Evolutionary conservation across 2,329 filamentous ascomycete genomes (phyloP).

Genomic region (Talaromyces sp.): DNA sequence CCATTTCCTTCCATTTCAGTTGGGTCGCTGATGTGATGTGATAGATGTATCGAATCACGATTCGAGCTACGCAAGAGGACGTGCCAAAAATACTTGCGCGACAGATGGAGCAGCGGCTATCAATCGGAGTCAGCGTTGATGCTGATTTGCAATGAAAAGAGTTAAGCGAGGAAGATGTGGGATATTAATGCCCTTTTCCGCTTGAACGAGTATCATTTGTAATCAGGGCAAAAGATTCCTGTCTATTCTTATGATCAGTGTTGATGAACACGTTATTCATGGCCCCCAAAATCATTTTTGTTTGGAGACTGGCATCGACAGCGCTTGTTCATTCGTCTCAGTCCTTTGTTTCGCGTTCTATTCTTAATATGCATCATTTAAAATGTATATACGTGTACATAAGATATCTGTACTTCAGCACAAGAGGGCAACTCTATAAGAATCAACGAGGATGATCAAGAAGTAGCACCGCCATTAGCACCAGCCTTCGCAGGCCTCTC

Average conservation of each 20-base stretch:
- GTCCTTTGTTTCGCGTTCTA: background rate
- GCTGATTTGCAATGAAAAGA: slow-evolving; percentile 1
- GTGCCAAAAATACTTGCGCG: slow-evolving; percentile 78
- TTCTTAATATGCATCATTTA: slow-evolving; percentile 16
- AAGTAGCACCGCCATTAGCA: slow-evolving; percentile 51
- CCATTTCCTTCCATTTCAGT: too few relatives aligned
- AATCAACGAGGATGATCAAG: slow-evolving; percentile 35
- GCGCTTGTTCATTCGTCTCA: slow-evolving; percentile 3
- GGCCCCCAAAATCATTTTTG: background rate
- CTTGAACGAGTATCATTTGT: background rate
- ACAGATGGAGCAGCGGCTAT: slow-evolving; percentile 79
- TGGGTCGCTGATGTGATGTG: background rate
- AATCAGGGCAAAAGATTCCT: background rate
- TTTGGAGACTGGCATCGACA: slow-evolving; percentile 11
- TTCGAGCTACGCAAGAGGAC: slow-evolving; percentile 86
- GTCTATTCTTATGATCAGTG: background rate
- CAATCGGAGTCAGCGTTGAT: slow-evolving; percentile 44
- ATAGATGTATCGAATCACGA: slow-evolving; percentile 92
- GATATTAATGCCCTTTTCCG: background rate
- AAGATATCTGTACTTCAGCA: background rate
- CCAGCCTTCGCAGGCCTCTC: slow-evolving; percentile 73
- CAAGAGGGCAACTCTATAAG: background rate
- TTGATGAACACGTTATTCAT: background rate
- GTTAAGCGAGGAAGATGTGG: background rate
- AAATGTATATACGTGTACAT: slow-evolving; percentile 16